Evolutionary conservation across 176 grass and related monocot genomes (phyloP), one percentile per base, ranked within the genome.

Genomic region (Rhynchospora pubera): DNA sequence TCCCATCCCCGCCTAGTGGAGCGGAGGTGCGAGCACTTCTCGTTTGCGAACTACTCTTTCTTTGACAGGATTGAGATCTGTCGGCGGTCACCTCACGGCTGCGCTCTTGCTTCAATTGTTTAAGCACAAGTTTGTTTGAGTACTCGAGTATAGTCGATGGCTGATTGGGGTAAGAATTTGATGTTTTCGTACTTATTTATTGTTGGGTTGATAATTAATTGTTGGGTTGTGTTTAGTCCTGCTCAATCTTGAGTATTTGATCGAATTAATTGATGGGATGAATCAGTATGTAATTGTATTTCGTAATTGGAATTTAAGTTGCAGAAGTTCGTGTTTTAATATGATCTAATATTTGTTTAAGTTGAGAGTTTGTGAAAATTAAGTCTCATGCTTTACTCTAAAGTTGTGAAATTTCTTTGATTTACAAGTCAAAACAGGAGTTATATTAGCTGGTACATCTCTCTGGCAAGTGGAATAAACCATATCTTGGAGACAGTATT

Each of bases 141-240:
- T 52, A 62, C 47, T 24, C 32, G 11, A 53, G 79, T 4, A 53
- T 18, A 82, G 22, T 7, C 57, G 47, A 85, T 85, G 84, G 84
- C n/a, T 43, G 84, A 85, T 85, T 85, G 84, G 84, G 84, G 84
- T 85, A 67, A 32, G 23, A 30, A 78, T 73, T 85, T 57, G 24
- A 63, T 63, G 4, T 9, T 60, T 78, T 78, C 42, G 6, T 39
- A 46, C 7, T 50, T 51, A 7, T 61, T 5, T 77, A 19, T 5
- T 77, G 13, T 26, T 77, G 22, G 39, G n/a, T n/a, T n/a, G n/a
- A n/a, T n/a, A n/a, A n/a, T n/a, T n/a, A n/a, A n/a, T n/a, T n/a
- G n/a, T n/a, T n/a, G 22, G 39, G 19, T 77, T 77, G 61, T 7
- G 13, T 62, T 50, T 84, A 8, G 13, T 4, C 65, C 21, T 69